Base-by-base conservation (phyloP, 129 eudicot species). In the Flaveria linearis region DNA sequence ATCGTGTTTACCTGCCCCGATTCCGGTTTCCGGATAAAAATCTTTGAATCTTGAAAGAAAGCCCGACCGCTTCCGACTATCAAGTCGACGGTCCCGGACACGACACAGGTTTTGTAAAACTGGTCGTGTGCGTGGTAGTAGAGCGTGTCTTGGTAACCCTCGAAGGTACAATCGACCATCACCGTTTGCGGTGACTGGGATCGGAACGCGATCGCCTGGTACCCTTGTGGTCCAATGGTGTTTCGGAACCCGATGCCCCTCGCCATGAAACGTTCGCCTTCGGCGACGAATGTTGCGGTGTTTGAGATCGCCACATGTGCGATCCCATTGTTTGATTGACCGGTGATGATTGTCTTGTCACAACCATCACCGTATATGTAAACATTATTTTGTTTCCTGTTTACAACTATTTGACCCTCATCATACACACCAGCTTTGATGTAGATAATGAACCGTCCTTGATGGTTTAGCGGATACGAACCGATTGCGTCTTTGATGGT, bases 331-430 rank as follows among this genome's bases (percentile, higher is more conserved):
- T 65, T 82, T 46, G 69, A 23, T 3, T 69, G 41, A 3, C 86
- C 96, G 1, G 84, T 87, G 2, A 89, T 81, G 41, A 85, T 73
- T 23, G 96, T 84, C 47, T 66, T 83, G 43, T 78, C 86, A 7
- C 70, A 75, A 30, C 91, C 96, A 56, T 89, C 96, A 16, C 96
- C 96, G 13, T 82, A 89, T 74, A 89, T 89, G 71, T 64, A 85
- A 7, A 89, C 61, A 13, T 89, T 84, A 28, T 47, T 15, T 28
- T 80, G 83, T 1, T 75, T 58, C 47, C 85, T 69, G 6, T 53
- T 76, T 9, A 89, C 72, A 0, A 72, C 22, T n/a, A 89, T 83
- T 25, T 80, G 84, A 5, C 84, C 74, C 68, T 89, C 96, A 2
- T 81, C 15, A 15, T 87, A 89, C 2, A 72, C 69, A 3, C 96